Conservation (phyloP, 2,329 filamentous ascomycete genomes). For the Ampelomyces quisqualis region DNA sequence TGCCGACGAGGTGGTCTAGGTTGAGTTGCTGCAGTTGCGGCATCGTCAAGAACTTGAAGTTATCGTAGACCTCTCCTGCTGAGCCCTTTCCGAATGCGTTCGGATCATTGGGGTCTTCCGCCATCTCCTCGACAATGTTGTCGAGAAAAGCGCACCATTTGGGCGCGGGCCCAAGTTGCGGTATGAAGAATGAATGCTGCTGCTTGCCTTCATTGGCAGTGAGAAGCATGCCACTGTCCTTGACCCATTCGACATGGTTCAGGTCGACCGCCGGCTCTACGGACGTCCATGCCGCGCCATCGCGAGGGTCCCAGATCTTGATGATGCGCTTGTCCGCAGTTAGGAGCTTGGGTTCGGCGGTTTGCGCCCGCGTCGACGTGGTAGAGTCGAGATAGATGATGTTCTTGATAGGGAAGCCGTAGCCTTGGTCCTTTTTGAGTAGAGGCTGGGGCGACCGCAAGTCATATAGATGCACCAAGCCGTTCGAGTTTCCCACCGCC, state of each 20-base stretch:
- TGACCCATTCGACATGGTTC: conserved; percentile 91
- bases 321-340: conserved; percentile 94
- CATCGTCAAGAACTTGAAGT: conserved; percentile 95
- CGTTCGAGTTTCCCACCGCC: conserved; percentile 82
- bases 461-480: conserved; percentile 88
- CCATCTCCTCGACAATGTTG: conserved; percentile 98
- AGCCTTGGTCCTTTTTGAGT: conserved; percentile 91
- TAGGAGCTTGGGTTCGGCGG: conserved; percentile 70
- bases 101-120: conserved; percentile 71
- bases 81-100: conserved; percentile 56
- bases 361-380: conserved; percentile 65
- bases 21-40: conserved; percentile 83
- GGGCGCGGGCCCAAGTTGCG: conserved; percentile 87
- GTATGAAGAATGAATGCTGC: conserved; percentile 93
- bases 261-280: conserved; percentile 94
- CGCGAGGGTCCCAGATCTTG: conserved; percentile 88
- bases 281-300: conserved; percentile 88
- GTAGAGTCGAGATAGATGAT: conserved; percentile 69
- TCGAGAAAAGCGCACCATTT: conserved; percentile 97
- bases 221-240: conserved; percentile 88
- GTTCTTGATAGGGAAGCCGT: conserved; percentile 88
- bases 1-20: conserved; percentile 84
- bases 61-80: conserved; percentile 86
- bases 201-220: conserved; percentile 96
- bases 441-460: conserved; percentile 82